Base-by-base conservation (phyloP, 1,284 basidiomycete species). In the Heterobasidion annosum region DNA sequence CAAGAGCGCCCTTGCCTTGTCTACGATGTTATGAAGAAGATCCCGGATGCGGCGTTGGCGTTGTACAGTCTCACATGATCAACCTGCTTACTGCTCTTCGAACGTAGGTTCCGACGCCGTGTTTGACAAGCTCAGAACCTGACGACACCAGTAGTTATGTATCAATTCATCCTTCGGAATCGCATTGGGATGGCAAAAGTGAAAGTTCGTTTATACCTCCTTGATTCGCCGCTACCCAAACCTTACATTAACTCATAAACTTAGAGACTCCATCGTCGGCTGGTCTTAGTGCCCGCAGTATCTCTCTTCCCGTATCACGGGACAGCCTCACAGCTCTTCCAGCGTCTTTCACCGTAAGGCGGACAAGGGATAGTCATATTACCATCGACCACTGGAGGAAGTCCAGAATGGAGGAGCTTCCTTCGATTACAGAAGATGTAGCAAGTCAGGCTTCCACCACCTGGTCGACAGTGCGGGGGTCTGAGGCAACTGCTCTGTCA, bases 1-100 rank as follows among this genome's bases (percentile, higher is more conserved):
- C 50, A 54, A 54, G 70, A 73, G 54, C 61, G 67, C 49, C 72
- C 72, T 19, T 75, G 72, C 56, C 71, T 71, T 32, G 66, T 70
- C n/a, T 40, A 40, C 37, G 37, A 40, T 40, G n/a, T 40, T 12
- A 40, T 40, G 37, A n/a, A n/a, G 37, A 40, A 40, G 37, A 40
- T 12, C 6, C 37, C 37, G 37, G 37, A 40, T 40, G 37, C 37
- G 37, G 37, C 37, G n/a, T 40, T 40, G 37, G 37, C 37, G 37
- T 40, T 40, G n/a, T 40, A 72, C 63, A 75, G 79, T 59, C 62
- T 78, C 54, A 60, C 71, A 59, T 67, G 58, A 57, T 62, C 65
- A 40, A 40, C 37, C 37, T 40, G 37, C 37, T 40, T 40, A 40
- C 37, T n/a, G 37, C 10, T 40, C n/a, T 40, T 40, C 37, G 6